phyloP scores from a whole-genome alignment of 176 grass and related monocot species.

The Eragrostis curvula region DNA sequence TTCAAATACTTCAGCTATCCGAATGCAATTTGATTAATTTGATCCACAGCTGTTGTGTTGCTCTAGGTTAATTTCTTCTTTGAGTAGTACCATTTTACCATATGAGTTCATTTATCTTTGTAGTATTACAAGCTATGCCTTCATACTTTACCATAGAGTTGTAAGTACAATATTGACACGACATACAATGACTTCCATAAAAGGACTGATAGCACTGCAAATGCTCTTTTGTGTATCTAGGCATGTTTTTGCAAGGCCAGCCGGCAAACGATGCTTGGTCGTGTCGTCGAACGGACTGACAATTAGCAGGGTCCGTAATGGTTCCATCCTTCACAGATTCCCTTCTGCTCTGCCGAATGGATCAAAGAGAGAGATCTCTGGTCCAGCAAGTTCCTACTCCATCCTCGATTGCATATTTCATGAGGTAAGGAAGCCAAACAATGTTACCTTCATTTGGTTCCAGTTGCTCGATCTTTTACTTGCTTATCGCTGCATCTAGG shows the following conservation, averaged over 20 bases:
- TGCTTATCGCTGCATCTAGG: neutral
- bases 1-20: too few species aligned
- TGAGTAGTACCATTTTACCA: neutral
- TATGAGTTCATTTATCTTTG: neutral
- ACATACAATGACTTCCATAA: neutral
- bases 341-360: conserved; percentile 91
- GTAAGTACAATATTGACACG: neutral
- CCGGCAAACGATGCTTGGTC: conserved; percentile 83
- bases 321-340: conserved; percentile 85
- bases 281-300: conserved; percentile 82
- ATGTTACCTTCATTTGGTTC: neutral
- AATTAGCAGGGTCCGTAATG: conserved; percentile 81
- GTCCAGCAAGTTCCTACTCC: conserved; percentile 80
- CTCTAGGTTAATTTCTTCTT: neutral
- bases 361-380: conserved; percentile 74
- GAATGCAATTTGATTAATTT: neutral
- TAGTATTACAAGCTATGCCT: neutral
- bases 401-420: conserved; percentile 98
- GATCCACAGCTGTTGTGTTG: neutral
- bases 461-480: conserved; percentile 6
- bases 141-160: neutral
- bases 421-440: conserved; percentile 51
- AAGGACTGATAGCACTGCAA: neutral
- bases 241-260: conserved; percentile 86
- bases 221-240: conserved; percentile 42